Percentiles rank a stretch among this genome's conserved stretches.
phyloP scores from a whole-genome alignment of 129 eudicot genomes.

The Tagetes patula region DNA sequence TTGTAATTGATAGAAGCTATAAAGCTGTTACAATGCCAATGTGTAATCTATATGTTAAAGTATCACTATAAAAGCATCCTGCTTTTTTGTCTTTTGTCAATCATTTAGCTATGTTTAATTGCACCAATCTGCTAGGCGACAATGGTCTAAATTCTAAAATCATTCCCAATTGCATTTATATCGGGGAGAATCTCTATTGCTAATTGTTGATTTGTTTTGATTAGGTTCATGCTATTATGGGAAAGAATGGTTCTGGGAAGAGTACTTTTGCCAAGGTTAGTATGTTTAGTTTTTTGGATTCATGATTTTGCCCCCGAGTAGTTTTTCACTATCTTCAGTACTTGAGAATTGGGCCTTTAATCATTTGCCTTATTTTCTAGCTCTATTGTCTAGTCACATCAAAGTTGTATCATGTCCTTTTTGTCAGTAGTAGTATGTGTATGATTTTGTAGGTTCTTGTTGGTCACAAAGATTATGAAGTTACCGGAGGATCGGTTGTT shows the following conservation, averaged over 20 bases:
- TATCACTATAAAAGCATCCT: not conserved
- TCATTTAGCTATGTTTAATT: not conserved
- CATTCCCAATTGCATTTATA: not conserved
- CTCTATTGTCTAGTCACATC: not conserved
- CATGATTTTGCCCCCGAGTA: not conserved
- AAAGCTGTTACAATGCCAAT: not conserved
- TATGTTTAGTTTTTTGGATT: slow-evolving; percentile 13
- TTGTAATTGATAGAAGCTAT: not conserved
- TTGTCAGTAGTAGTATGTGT: not conserved
- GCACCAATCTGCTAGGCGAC: not conserved
- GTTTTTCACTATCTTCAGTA: not conserved
- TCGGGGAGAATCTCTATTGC: slow-evolving; percentile 1
- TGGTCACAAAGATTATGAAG: slow-evolving; percentile 94
- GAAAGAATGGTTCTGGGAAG: slow-evolving; percentile 99
- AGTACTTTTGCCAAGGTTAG: slow-evolving; percentile 98
- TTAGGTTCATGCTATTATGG: slow-evolving; percentile 97
- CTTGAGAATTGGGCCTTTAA: not conserved
- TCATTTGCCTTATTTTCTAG: slow-evolving; percentile 3
- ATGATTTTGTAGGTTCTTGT: slow-evolving; percentile 71
- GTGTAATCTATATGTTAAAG: not conserved
- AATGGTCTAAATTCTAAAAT: not conserved
- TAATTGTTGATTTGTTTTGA: slow-evolving; percentile 26
- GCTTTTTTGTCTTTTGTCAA: not conserved
- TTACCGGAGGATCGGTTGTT: slow-evolving; percentile 73
- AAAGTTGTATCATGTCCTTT: slow-evolving; percentile 1